These are phyloP conservation scores for Boletellus sp. DNA, from an alignment of 768 basidiomycete species.

Conservation along the genomic window DNA sequence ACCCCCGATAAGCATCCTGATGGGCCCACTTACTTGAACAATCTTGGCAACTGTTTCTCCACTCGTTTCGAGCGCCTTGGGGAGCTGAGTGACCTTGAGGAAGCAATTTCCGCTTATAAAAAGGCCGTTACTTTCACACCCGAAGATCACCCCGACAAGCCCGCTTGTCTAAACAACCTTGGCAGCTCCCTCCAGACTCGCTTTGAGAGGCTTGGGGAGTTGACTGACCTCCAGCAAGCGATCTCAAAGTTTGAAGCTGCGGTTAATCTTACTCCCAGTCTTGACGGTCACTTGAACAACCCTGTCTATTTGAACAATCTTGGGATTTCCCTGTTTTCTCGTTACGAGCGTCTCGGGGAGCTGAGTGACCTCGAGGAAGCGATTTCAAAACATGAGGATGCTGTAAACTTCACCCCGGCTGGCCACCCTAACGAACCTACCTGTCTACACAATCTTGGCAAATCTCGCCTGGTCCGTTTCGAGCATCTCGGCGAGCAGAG, in stretches of 20 bases:
- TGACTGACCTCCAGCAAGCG: background rate
- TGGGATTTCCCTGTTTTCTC: background rate
- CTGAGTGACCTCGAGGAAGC: constrained; percentile 3
- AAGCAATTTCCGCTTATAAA: background rate
- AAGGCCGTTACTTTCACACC: background rate
- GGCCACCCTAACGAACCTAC: background rate
- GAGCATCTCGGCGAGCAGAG: background rate
- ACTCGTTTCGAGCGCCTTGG: constrained; percentile 2
- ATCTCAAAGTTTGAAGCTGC: background rate
- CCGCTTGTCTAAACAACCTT: background rate
- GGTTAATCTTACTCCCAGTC: background rate
- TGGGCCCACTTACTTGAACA: background rate
- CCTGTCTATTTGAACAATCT: background rate
- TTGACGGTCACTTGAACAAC: background rate
- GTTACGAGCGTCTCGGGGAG: background rate
- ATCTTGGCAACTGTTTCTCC: background rate
- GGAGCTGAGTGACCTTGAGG: background rate
- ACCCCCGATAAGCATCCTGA: background rate
- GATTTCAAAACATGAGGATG: background rate
- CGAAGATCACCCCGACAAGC: background rate
- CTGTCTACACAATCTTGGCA: background rate
- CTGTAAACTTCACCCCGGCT: background rate
- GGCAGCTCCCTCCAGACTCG: background rate
- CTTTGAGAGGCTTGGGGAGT: background rate
- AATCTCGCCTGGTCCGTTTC: background rate